phyloP scores from a whole-genome alignment of 306 rosid genomes.

The Begonia masoniana region DNA sequence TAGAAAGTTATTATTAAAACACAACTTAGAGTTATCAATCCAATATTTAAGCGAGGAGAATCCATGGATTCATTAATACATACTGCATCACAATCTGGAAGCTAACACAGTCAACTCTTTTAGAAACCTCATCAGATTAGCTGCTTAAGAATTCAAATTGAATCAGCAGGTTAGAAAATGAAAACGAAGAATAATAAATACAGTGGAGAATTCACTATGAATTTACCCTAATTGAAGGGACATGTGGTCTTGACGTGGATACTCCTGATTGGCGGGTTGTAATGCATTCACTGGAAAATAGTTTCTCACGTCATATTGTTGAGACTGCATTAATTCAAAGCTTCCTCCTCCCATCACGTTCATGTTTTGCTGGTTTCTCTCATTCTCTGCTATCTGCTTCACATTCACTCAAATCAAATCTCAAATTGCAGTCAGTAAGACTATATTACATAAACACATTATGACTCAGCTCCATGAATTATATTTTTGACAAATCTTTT shows the following conservation, averaged over 20 bases:
- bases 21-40: too few relatives aligned
- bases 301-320: slow-evolving; percentile 49
- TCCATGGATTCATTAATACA: too few relatives aligned
- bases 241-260: slow-evolving; percentile 70
- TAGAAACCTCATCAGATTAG: too few relatives aligned
- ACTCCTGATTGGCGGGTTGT: slow-evolving; percentile 43
- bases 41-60: too few relatives aligned
- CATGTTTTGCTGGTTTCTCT: slow-evolving; percentile 56
- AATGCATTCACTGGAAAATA: slow-evolving; percentile 79
- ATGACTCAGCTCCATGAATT: not conserved
- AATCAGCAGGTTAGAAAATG: too few relatives aligned
- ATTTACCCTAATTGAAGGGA: slow-evolving; percentile 75
- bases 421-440: not conserved
- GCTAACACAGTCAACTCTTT: too few relatives aligned
- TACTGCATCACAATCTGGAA: too few relatives aligned
- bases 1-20: too few relatives aligned
- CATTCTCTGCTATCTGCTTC: slow-evolving; percentile 74
- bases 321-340: slow-evolving; percentile 57
- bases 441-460: not conserved
- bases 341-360: slow-evolving; percentile 32
- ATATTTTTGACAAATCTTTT: too few relatives aligned
- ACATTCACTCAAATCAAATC: not conserved
- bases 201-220: not conserved
- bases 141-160: too few relatives aligned
- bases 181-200: too few relatives aligned